A percentile compares a stretch with the other conserved stretches of the same genome.
phyloP scores from a whole-genome alignment of 768 basidiomycete genomes.

The Tremella yokohamensis region DNA sequence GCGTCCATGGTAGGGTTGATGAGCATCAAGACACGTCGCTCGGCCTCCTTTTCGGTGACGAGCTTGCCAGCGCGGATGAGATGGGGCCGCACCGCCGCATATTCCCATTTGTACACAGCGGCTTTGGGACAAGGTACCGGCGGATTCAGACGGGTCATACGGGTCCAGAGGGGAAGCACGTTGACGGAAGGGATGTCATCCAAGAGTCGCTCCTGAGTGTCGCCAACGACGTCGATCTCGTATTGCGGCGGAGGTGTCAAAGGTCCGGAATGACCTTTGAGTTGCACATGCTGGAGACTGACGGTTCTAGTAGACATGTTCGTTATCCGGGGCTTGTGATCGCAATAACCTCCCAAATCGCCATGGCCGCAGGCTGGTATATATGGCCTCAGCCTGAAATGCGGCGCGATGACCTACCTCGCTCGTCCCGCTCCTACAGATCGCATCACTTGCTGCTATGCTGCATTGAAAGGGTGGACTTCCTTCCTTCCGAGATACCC shows the following conservation, averaged over 20 bases:
- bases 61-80: conserved; percentile 19
- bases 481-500: too few relatives aligned
- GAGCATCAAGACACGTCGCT: conserved; percentile 20
- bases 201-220: conserved; percentile 15
- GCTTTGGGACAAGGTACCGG: conserved; percentile 17
- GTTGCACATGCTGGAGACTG: too few relatives aligned
- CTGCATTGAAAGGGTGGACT: too few relatives aligned
- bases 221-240: conserved; percentile 6
- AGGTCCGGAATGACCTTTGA: background rate
- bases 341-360: too few relatives aligned
- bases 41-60: conserved; percentile 17
- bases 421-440: too few relatives aligned
- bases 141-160: conserved; percentile 15
- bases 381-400: too few relatives aligned
- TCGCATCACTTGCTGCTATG: too few relatives aligned
- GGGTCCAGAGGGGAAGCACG: conserved; percentile 14
- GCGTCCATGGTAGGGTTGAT: conserved; percentile 15
- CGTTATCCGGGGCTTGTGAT: too few relatives aligned
- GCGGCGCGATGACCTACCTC: too few relatives aligned
- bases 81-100: conserved; percentile 12
- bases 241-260: conserved; percentile 5
- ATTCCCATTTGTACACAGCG: conserved; percentile 20
- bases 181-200: conserved; percentile 9
- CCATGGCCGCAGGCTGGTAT: too few relatives aligned
- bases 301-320: too few relatives aligned